These are phyloP conservation scores for Hymenoscyphus scutula DNA, from an alignment of 2,329 filamentous ascomycete species.

Conservation along the genomic window DNA sequence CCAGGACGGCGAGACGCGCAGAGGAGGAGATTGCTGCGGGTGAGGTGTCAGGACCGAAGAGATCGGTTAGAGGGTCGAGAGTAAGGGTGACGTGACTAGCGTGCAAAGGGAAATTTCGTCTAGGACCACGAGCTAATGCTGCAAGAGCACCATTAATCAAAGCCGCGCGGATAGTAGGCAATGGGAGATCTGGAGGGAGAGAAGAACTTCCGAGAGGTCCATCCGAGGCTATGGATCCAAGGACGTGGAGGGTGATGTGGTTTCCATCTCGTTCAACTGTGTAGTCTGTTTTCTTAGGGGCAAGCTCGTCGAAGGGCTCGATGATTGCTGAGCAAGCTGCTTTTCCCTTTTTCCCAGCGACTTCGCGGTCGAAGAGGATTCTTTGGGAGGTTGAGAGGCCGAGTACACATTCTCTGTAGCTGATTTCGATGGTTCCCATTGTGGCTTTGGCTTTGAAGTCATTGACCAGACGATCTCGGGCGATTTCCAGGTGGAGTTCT, in stretches of 20 bases:
- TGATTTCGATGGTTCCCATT: constrained; percentile 91
- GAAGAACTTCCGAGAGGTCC: constrained; percentile 39
- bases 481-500: constrained; percentile 91
- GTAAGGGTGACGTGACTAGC: constrained; percentile 68
- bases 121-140: constrained; percentile 80
- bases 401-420: constrained; percentile 82
- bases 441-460: constrained; percentile 83
- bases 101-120: constrained; percentile 76
- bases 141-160: constrained; percentile 79
- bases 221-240: constrained; percentile 33
- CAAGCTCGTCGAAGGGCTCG: constrained; percentile 52
- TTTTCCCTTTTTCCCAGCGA: constrained; percentile 76
- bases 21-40: constrained; percentile 67
- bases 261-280: constrained; percentile 68
- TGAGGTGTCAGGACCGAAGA: constrained; percentile 65
- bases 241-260: constrained; percentile 54
- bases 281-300: constrained; percentile 40
- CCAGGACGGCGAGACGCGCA: constrained; percentile 64
- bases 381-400: constrained; percentile 54
- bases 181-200: constrained; percentile 52
- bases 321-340: constrained; percentile 71
- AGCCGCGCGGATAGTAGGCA: constrained; percentile 47
- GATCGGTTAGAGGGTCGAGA: constrained; percentile 62
- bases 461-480: constrained; percentile 79
- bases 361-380: constrained; percentile 70